Evolutionary conservation across 1,139 yeast genomes (phyloP).

Genomic region (Yamadazyma conglobata): DNA sequence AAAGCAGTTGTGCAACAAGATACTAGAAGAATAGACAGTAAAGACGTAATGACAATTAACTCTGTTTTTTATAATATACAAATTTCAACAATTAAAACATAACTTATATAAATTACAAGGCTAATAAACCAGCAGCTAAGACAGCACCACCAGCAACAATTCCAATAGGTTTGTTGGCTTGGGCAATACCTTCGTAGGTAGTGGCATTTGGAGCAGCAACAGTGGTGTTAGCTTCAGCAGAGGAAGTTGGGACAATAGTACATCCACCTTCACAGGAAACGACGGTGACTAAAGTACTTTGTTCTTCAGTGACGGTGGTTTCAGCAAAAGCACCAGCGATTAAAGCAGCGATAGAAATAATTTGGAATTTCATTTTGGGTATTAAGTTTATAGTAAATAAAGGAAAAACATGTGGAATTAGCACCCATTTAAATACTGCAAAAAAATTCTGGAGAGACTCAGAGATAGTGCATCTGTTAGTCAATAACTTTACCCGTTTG

Average conservation of each 20-base stretch:
- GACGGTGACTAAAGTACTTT: conserved; percentile 28
- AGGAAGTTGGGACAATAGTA: conserved; percentile 27
- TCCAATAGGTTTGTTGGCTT: conserved; percentile 16
- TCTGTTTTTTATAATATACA: background rate
- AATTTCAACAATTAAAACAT: conserved; percentile 1
- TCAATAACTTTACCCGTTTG: too few relatives aligned
- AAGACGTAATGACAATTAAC: too few relatives aligned
- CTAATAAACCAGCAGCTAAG: conserved; percentile 46
- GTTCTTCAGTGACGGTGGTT: conserved; percentile 8
- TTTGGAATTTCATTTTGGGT: conserved; percentile 36
- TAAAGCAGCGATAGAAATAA: conserved; percentile 30
- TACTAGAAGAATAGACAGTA: conserved; percentile 12
- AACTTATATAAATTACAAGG: conserved; percentile 28
- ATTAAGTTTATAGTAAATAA: too few relatives aligned
- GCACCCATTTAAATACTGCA: too few relatives aligned
- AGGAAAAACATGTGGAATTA: too few relatives aligned
- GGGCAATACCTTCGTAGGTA: conserved; percentile 31
- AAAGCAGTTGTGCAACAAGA: conserved; percentile 21
- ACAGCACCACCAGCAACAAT: conserved; percentile 42
- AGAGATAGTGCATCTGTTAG: too few relatives aligned
- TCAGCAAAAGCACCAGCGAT: conserved; percentile 32
- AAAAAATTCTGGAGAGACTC: too few relatives aligned
- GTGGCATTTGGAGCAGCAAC: too few relatives aligned
- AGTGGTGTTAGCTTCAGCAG: too few relatives aligned
- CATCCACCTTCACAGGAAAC: conserved; percentile 29